Percentiles rank a stretch among this genome's conserved stretches.
These are phyloP conservation scores for Teunomyces barrocoloradensis DNA, from an alignment of 805 yeast species.

Conservation along the genomic window DNA sequence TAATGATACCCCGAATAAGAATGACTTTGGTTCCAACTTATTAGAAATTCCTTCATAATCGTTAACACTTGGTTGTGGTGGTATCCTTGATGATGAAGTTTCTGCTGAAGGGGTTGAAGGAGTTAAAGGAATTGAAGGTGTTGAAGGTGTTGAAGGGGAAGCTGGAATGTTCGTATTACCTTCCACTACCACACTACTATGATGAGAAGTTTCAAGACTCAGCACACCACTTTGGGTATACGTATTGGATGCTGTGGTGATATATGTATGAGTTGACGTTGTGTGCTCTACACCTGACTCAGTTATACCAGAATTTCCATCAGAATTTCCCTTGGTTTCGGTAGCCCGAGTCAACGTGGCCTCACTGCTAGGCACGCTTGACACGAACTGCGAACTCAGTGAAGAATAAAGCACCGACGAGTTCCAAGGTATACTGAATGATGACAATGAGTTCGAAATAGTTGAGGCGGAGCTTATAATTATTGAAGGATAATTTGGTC, in stretches of 20 bases:
- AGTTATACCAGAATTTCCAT: too few relatives aligned
- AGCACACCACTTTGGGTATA: too few relatives aligned
- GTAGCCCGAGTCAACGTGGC: background rate
- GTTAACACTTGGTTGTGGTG: background rate
- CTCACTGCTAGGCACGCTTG: background rate
- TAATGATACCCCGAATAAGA: background rate
- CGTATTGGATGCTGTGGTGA: too few relatives aligned
- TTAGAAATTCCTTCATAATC: background rate
- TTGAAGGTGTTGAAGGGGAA: too few relatives aligned
- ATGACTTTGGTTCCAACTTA: background rate
- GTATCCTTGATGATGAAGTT: too few relatives aligned
- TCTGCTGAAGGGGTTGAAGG: too few relatives aligned
- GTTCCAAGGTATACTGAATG: background rate
- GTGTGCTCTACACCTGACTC: too few relatives aligned
- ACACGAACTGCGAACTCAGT: background rate
- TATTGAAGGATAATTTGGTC: background rate
- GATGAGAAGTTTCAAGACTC: too few relatives aligned
- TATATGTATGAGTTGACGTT: too few relatives aligned
- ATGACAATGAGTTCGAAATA: background rate
- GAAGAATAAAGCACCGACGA: background rate
- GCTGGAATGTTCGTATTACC: too few relatives aligned
- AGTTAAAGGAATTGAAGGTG: too few relatives aligned
- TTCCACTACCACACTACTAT: too few relatives aligned
- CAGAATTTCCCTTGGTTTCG: background rate
- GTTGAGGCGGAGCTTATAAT: background rate